Evolutionary conservation across 2,329 filamentous ascomycete species (phyloP), one percentile per base, ranked within the genome.

Genomic region (Cladosporium sp.): DNA sequence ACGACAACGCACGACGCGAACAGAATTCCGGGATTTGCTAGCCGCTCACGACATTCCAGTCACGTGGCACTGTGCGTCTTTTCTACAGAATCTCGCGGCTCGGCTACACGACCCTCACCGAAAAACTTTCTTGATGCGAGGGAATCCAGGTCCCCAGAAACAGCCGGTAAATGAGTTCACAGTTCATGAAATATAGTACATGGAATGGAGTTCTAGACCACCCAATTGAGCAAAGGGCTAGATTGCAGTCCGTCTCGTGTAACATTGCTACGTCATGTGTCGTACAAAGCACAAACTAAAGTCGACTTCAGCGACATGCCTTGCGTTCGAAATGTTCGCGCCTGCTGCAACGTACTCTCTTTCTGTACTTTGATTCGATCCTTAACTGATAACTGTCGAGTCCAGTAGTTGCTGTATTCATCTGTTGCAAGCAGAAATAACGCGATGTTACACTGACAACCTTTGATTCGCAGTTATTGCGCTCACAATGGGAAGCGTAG

Each of bases 221-320:
- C 10, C 10, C 7, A 47, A 7, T 47, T 21, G 41, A 47, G 41
- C 41, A 21, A 47, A 21, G n/a, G 41, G 41, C n/a, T 47, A 47
- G 4, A 21, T 21, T 47, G 41, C 41, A 8, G 38, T 24, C n/a
- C 41, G 38, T 47, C n/a, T 32, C 28, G 28, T 55, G 30, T 55
- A 34, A 21, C 30, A 30, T 55, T 55, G 18, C 28, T 55, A 21
- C 52, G 52, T 55, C 52, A 55, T 55, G 52, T 55, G 52, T 55
- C 18, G n/a, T 32, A 34, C 52, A 21, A 55, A 34, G 30, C 30
- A 21, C 41, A 47, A 21, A 47, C 41, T 47, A 47, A 47, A 47
- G n/a, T 47, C 41, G 41, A 47, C 41, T 47, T 47, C 41, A 47
- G 41, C 41, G n/a, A 47, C 21, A 21, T 10, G 41, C n/a, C n/a